A percentile compares a stretch with the other conserved stretches of the same genome.
These are phyloP conservation scores for Coniochaeta sp. DNA, from an alignment of 2,329 filamentous ascomycete genomes.

Conservation along the genomic window DNA sequence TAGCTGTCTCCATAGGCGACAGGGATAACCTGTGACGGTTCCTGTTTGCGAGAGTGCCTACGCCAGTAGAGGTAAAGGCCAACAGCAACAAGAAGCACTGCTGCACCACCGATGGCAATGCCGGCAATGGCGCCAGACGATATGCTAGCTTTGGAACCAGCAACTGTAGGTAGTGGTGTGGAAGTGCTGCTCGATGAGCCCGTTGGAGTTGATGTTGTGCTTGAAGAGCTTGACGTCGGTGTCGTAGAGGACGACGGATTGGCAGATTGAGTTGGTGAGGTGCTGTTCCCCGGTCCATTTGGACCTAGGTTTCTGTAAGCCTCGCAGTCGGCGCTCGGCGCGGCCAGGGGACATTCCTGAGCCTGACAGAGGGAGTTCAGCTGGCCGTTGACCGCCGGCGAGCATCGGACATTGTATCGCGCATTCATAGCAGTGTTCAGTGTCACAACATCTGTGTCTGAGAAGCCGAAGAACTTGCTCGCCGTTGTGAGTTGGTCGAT, in stretches of 20 bases:
- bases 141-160: not conserved
- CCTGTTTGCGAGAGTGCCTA: not conserved
- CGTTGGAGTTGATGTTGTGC: not conserved
- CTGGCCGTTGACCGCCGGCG: conserved; percentile 14
- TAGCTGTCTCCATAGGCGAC: not conserved
- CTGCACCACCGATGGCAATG: conserved; percentile 17
- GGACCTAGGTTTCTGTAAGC: conserved; percentile 16
- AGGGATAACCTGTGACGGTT: not conserved
- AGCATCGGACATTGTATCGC: conserved; percentile 21
- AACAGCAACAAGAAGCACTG: conserved; percentile 13
- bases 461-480: conserved; percentile 20
- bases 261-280: conserved; percentile 7
- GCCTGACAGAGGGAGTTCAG: conserved; percentile 21
- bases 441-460: conserved; percentile 15
- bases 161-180: not conserved
- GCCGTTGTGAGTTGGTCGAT: conserved; percentile 20
- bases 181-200: not conserved
- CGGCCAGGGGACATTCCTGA: conserved; percentile 18
- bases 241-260: conserved; percentile 1
- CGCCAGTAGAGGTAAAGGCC: not conserved
- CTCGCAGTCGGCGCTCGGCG: conserved; percentile 17
- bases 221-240: not conserved
- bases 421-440: conserved; percentile 17
- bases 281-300: conserved; percentile 9
- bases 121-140: conserved; percentile 14